Evolutionary conservation across 805 yeast species (phyloP), one percentile per base, ranked within the genome.

Genomic region (Candida takata): DNA sequence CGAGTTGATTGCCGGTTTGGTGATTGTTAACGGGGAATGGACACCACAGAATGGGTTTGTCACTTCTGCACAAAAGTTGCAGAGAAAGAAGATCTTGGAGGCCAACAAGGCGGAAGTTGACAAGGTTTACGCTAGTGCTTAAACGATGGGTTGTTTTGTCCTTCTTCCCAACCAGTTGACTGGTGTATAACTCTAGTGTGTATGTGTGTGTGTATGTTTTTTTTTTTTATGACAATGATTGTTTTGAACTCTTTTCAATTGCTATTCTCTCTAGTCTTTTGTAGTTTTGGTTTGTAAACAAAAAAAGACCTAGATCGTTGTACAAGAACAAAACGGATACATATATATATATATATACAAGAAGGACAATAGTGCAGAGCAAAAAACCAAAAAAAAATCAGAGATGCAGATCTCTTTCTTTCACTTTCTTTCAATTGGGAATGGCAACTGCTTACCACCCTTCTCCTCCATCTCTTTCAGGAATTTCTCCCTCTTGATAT

Each of bases 1-100:
- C 48, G 97, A 92, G 64, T 67, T 90, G 45, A 57, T 92, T 38
- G 76, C 75, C 45, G 95, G 88, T 48, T 70, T 82, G 42, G 86
- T 82, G 11, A 60, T 92, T 41, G 70, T 78, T 39, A 88, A 84
- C 46, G 90, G 78, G 35, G 98, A 92, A 67, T 92, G 98, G 97
- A 92, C 97, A 27, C 97, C 98, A 29, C 92, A 86, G 62, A 84
- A 77, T 56, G 97, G 96, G 1, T 85, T 67, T 47, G 94, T 90
- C 38, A 87, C 97, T 12, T 79, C 94, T 40, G 98, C 98, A 18
- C 97, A 88, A 64, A 92, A 92, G 65, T 72, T 92, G 54, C 96
- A 90, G 69, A 82, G 98, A 70, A 84, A 74, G 70, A 83, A 83
- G 69, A 92, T 92, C 55, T 65, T 85, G 49, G 74, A 69, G 23